These are phyloP conservation scores for Phytopythium aichiense DNA, from an alignment of 352 stramenopile species.

Conservation along the genomic window DNA sequence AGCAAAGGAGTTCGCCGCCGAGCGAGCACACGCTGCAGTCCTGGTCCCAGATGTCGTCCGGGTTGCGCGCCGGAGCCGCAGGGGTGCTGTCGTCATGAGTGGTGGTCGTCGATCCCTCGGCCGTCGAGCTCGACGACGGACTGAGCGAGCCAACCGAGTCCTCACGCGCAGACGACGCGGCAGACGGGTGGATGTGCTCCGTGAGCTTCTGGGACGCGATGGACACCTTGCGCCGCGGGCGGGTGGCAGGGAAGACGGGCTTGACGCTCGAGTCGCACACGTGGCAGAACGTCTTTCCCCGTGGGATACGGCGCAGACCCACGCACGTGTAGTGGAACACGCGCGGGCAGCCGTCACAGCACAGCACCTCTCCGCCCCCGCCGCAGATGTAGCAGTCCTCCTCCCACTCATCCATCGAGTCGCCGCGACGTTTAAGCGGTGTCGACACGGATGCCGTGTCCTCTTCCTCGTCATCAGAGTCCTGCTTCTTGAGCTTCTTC, in stretches of 20 bases:
- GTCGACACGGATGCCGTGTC: conserved; percentile 8
- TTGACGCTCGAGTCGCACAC: conserved; percentile 70
- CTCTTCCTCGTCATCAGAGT: conserved; percentile 42
- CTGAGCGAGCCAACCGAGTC: conserved; percentile 7
- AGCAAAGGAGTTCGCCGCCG: conserved; percentile 87
- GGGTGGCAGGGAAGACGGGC: conserved; percentile 37
- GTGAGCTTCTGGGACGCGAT: conserved; percentile 15
- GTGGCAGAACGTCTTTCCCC: conserved; percentile 85
- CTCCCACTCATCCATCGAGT: conserved; percentile 82
- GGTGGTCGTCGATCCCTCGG: conserved; percentile 3
- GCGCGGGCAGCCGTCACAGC: conserved; percentile 89
- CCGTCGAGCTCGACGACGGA: conserved; percentile 6
- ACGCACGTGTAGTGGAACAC: conserved; percentile 91
- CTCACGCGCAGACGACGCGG: neutral
- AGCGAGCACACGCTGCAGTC: conserved; percentile 87
- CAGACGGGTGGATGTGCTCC: neutral
- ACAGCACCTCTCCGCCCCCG: conserved; percentile 82
- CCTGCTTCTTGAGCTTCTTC: conserved; percentile 62
- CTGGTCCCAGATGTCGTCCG: conserved; percentile 82
- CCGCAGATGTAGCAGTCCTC: conserved; percentile 89
- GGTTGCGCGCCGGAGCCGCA: conserved; percentile 1
- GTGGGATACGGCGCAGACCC: conserved; percentile 65
- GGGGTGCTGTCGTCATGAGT: neutral
- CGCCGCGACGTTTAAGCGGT: conserved; percentile 15
- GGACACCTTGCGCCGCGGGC: neutral